Conservation (phyloP, 345 rosid genomes). For the Gossypioides kirkii region DNA sequence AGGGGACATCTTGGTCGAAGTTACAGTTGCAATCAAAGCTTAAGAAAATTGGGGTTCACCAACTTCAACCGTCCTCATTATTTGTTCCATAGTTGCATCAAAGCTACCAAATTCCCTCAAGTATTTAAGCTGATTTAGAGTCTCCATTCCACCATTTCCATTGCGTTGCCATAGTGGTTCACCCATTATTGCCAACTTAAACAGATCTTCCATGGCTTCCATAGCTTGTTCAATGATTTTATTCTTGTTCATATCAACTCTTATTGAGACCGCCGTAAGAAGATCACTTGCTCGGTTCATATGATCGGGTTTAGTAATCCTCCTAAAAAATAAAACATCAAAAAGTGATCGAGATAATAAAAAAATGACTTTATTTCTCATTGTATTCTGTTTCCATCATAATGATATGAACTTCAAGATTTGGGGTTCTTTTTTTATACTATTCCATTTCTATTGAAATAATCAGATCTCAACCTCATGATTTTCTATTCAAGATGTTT, state of each 20-base stretch:
- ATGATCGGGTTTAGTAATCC: not conserved
- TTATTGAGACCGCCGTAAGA: slow-evolving; percentile 33
- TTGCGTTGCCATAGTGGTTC: slow-evolving; percentile 24
- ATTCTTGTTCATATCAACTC: slow-evolving; percentile 19
- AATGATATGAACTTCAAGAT: not conserved
- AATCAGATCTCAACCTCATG: too few species aligned
- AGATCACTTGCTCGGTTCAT: slow-evolving; percentile 20
- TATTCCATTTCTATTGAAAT: too few species aligned
- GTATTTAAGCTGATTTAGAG: slow-evolving; percentile 30
- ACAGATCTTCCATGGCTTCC: slow-evolving; percentile 30
- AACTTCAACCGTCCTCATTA: slow-evolving; percentile 25
- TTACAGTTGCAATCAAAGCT: too few species aligned
- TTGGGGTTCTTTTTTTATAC: too few species aligned
- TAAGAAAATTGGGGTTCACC: not conserved
- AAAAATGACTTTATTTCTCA: not conserved
- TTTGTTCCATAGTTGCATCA: slow-evolving; percentile 14
- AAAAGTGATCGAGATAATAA: not conserved
- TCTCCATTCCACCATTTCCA: slow-evolving; percentile 4
- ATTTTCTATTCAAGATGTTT: too few species aligned
- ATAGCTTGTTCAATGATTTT: slow-evolving; percentile 22
- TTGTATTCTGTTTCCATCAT: not conserved
- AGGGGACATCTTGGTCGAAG: too few species aligned
- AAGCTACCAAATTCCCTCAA: not conserved
- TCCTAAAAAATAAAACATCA: not conserved
- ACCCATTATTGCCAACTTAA: slow-evolving; percentile 21